Evolutionary conservation across 139 green algal genomes (phyloP).

Genomic region (Chlorella vulgaris): DNA sequence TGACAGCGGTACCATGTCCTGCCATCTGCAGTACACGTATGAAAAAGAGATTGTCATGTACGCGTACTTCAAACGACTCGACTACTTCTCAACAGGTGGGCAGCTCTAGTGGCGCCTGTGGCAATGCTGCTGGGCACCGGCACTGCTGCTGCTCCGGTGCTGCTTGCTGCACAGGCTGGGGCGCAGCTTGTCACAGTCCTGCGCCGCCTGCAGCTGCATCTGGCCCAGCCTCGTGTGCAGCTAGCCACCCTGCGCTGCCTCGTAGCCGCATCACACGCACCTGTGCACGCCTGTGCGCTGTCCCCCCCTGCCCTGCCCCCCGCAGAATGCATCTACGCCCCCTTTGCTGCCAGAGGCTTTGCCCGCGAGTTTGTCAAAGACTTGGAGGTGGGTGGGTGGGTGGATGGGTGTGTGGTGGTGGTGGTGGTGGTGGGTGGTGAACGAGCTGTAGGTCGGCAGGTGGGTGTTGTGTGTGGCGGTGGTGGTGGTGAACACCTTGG

Average conservation of each 20-base stretch:
- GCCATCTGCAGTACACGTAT: conserved; percentile 73
- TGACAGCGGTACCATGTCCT: not conserved
- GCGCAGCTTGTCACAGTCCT: no score
- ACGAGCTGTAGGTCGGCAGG: no score
- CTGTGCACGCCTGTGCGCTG: no score
- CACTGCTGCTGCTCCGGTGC: no score
- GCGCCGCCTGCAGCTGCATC: no score
- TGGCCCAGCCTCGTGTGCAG: no score
- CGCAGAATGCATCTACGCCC: conserved; percentile 94
- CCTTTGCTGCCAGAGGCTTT: conserved; percentile 90
- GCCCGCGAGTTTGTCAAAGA: conserved; percentile 97
- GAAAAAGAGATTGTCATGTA: conserved; percentile 99
- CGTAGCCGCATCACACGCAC: no score
- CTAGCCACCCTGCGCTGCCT: not conserved
- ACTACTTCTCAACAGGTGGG: conserved; percentile 94
- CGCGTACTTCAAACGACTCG: conserved; percentile 97
- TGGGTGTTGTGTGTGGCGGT: no score
- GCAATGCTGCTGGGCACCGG: not conserved
- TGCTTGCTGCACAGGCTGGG: no score
- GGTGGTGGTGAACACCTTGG: no score
- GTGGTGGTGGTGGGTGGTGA: not conserved
- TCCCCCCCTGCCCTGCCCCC: conserved; percentile 51
- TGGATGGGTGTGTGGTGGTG: not conserved
- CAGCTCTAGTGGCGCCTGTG: conserved; percentile 23
- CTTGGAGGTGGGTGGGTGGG: conserved; percentile 71